Percentiles rank a stretch among this genome's conserved stretches.
Conservation (phyloP, 768 basidiomycete genomes). For the Porphyrellus cyaneotinctus region DNA sequence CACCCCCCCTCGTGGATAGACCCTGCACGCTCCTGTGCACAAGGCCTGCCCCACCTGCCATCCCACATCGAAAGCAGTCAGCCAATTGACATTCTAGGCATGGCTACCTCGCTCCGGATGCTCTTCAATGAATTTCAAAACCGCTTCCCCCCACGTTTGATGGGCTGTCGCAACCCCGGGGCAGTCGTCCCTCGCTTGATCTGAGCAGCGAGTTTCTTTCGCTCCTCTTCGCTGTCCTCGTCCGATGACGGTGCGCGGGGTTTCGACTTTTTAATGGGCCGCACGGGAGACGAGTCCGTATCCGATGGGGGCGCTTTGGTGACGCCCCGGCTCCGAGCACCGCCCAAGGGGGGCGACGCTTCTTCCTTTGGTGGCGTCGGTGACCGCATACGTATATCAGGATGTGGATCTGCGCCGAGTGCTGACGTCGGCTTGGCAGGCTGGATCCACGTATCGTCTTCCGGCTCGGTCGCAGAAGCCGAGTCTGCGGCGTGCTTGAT, state of each 20-base stretch:
- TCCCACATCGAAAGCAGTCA: background rate
- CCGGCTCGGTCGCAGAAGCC: conserved; percentile 30
- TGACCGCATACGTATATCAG: conserved; percentile 17
- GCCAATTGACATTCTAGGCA: background rate
- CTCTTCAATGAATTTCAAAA: conserved; percentile 45
- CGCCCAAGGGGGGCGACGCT: conserved; percentile 6
- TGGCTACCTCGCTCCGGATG: background rate
- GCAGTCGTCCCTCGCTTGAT: conserved; percentile 39
- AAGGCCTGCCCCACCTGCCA: background rate
- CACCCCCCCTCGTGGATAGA: conserved; percentile 6
- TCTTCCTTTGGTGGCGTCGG: conserved; percentile 19
- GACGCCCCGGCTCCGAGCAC: conserved; percentile 21
- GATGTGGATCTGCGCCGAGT: conserved; percentile 10
- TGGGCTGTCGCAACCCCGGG: conserved; percentile 64
- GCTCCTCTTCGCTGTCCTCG: conserved; percentile 57
- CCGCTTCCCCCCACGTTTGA: conserved; percentile 71
- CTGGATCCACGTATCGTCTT: conserved; percentile 13
- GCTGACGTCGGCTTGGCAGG: background rate
- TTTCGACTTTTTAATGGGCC: conserved; percentile 48
- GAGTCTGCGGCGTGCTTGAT: conserved; percentile 12
- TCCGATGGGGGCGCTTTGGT: conserved; percentile 33
- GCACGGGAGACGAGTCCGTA: conserved; percentile 51
- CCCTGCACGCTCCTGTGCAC: conserved; percentile 3
- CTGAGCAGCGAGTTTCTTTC: conserved; percentile 40
- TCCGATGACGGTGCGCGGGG: conserved; percentile 40